Percentiles rank a stretch among this genome's conserved stretches.
Conservation (phyloP, 768 basidiomycete genomes). For the Boletus tylopilopsis region DNA sequence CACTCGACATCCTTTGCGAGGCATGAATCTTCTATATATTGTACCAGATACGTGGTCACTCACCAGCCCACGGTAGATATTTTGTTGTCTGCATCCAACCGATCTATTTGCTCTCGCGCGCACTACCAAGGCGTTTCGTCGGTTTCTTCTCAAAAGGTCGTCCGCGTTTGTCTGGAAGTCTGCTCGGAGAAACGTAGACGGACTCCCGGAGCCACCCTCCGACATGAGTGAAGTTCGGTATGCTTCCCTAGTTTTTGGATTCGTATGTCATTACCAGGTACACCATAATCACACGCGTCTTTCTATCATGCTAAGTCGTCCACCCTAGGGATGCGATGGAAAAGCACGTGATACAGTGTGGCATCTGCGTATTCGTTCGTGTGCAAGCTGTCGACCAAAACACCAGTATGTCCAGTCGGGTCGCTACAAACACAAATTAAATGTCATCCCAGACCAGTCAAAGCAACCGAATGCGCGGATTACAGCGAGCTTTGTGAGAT, state of each 20-base stretch:
- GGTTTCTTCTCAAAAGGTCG: conserved; percentile 34
- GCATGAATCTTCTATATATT: conserved; percentile 2
- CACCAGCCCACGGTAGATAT: conserved; percentile 33
- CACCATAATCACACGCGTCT: not conserved
- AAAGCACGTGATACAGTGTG: conserved; percentile 28
- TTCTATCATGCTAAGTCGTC: not conserved
- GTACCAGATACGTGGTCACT: not conserved
- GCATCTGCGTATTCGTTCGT: conserved; percentile 33
- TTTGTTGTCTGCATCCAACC: conserved; percentile 39
- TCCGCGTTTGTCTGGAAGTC: conserved; percentile 30
- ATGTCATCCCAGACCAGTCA: conserved; percentile 16
- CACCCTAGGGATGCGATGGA: conserved; percentile 20
- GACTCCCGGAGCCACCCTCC: conserved; percentile 43
- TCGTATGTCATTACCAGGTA: conserved; percentile 39
- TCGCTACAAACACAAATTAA: not conserved
- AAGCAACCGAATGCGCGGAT: conserved; percentile 7
- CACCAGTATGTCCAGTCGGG: conserved; percentile 18
- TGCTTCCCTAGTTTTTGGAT: conserved; percentile 46
- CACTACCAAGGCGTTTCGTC: conserved; percentile 38
- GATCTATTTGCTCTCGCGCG: conserved; percentile 46
- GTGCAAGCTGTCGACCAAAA: conserved; percentile 24
- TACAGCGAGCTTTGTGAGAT: conserved; percentile 4
- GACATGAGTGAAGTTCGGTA: conserved; percentile 49
- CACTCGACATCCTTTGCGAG: conserved; percentile 29
- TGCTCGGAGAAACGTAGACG: conserved; percentile 35